phyloP scores from a whole-genome alignment of 2,329 filamentous ascomycete genomes.

The Penicillium brevicompactum region DNA sequence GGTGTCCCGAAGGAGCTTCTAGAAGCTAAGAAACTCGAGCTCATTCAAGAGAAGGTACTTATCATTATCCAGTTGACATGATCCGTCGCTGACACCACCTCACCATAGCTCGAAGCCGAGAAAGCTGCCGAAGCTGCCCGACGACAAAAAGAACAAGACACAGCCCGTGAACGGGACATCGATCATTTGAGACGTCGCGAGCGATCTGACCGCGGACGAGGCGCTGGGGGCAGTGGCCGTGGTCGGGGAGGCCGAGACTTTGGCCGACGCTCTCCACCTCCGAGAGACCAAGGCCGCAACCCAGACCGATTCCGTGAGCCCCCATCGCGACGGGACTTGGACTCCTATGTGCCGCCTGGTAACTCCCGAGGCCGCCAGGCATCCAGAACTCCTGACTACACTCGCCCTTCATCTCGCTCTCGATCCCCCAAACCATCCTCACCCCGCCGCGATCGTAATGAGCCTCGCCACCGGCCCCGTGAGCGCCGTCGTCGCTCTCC shows the following conservation, averaged over 20 bases:
- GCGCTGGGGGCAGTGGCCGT: slow-evolving; percentile 39
- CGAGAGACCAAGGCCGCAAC: slow-evolving; percentile 48
- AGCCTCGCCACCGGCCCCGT: slow-evolving; percentile 26
- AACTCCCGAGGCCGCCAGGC: slow-evolving; percentile 41
- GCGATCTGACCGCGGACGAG: slow-evolving; percentile 42
- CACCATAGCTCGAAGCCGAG: slow-evolving; percentile 72
- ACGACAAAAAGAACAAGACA: slow-evolving; percentile 69
- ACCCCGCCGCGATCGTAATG: slow-evolving; percentile 34
- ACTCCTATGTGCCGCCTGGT: slow-evolving; percentile 59
- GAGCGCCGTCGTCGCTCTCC: slow-evolving; percentile 28
- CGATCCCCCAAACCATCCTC: slow-evolving; percentile 26
- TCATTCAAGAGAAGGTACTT: slow-evolving; percentile 88
- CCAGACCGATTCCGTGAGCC: slow-evolving; percentile 47
- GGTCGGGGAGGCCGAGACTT: slow-evolving; percentile 44
- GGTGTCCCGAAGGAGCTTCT: slow-evolving; percentile 93
- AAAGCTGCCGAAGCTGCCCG: slow-evolving; percentile 76
- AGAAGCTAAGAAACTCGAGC: slow-evolving; percentile 92
- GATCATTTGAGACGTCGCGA: slow-evolving; percentile 65
- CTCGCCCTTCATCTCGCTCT: slow-evolving; percentile 34
- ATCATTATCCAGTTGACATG: neutral
- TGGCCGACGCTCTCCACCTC: slow-evolving; percentile 57
- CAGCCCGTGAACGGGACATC: slow-evolving; percentile 70
- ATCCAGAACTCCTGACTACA: slow-evolving; percentile 35
- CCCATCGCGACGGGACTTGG: slow-evolving; percentile 53
- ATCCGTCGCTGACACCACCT: slow-evolving; percentile 10